phyloP scores from a whole-genome alignment of 192 early-diverging fungal genomes.

The Backusella luteola region DNA sequence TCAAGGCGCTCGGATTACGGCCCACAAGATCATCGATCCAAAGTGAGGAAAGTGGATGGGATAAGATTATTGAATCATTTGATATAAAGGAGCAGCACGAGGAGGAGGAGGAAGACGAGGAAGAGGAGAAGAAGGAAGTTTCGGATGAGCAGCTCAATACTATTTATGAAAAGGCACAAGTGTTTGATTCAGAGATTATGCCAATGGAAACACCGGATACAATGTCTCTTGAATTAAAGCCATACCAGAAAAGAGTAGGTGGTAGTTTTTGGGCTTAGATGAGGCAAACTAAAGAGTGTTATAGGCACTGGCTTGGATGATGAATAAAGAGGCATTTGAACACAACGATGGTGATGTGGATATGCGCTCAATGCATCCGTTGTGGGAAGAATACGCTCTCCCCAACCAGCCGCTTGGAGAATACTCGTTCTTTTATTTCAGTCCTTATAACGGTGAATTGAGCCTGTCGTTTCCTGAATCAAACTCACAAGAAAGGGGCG shows the following conservation, averaged over 20 bases:
- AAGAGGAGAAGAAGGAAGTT: slow-evolving; percentile 43
- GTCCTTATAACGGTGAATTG: slow-evolving; percentile 47
- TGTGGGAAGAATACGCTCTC: slow-evolving; percentile 55
- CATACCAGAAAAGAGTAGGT: slow-evolving; percentile 46
- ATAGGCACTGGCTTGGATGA: slow-evolving; percentile 54
- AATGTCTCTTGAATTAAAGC: slow-evolving; percentile 42
- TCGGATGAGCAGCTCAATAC: slow-evolving; percentile 50
- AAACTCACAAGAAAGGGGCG: slow-evolving; percentile 46
- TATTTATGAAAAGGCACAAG: slow-evolving; percentile 56
- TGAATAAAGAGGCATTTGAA: slow-evolving; percentile 36
- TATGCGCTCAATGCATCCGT: slow-evolving; percentile 47
- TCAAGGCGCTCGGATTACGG: slow-evolving; percentile 16
- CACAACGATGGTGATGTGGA: slow-evolving; percentile 6
- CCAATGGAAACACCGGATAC: slow-evolving; percentile 46
- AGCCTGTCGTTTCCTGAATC: slow-evolving; percentile 44
- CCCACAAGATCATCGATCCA: slow-evolving; percentile 24
- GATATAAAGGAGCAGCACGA: neutral
- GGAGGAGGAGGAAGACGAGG: neutral
- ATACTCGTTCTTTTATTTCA: slow-evolving; percentile 42
- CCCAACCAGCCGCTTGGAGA: slow-evolving; percentile 29
- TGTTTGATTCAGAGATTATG: slow-evolving; percentile 43
- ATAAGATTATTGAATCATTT: slow-evolving; percentile 12
- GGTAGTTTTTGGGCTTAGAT: neutral
- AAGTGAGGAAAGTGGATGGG: neutral
- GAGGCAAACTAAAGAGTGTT: neutral